phyloP scores from a whole-genome alignment of 2,329 filamentous ascomycete genomes.

The Aspergillus pseudoviridinutans region DNA sequence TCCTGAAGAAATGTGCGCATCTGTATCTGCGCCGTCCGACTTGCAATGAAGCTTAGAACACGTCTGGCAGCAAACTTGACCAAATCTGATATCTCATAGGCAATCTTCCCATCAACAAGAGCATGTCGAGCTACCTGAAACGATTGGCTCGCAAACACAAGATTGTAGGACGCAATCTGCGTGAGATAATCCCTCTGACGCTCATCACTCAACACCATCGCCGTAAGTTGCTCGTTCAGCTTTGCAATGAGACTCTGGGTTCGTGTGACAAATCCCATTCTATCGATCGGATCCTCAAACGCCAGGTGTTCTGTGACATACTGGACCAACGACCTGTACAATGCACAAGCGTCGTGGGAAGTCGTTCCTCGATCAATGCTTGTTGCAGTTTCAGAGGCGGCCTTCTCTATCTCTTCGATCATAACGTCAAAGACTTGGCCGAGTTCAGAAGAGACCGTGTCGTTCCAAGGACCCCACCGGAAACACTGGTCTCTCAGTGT shows the following conservation, averaged over 20 bases:
- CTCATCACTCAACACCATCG: conserved; percentile 12
- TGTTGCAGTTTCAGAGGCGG: conserved; percentile 4
- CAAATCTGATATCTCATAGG: conserved; percentile 23
- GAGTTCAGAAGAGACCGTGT: conserved; percentile 49
- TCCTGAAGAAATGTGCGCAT: conserved; percentile 45
- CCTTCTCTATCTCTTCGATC: conserved; percentile 17
- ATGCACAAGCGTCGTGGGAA: background rate
- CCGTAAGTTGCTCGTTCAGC: conserved; percentile 34
- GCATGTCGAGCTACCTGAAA: conserved; percentile 35
- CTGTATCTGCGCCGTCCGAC: conserved; percentile 28
- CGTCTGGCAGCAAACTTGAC: conserved; percentile 33
- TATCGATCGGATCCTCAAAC: conserved; percentile 55
- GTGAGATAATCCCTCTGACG: conserved; percentile 16
- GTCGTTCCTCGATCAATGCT: background rate
- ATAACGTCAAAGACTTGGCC: conserved; percentile 34
- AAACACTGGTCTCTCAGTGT: conserved; percentile 29
- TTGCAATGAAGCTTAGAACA: conserved; percentile 34
- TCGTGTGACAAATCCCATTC: conserved; percentile 43
- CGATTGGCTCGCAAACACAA: conserved; percentile 38
- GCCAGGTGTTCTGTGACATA: conserved; percentile 49
- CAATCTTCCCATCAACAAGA: conserved; percentile 21
- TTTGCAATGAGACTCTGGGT: conserved; percentile 32
- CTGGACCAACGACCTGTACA: conserved; percentile 43
- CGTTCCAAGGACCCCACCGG: conserved; percentile 54
- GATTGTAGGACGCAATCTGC: conserved; percentile 27